Evolutionary conservation across 2,329 filamentous ascomycete species (phyloP).

Genomic region (Xylaria sp.): DNA sequence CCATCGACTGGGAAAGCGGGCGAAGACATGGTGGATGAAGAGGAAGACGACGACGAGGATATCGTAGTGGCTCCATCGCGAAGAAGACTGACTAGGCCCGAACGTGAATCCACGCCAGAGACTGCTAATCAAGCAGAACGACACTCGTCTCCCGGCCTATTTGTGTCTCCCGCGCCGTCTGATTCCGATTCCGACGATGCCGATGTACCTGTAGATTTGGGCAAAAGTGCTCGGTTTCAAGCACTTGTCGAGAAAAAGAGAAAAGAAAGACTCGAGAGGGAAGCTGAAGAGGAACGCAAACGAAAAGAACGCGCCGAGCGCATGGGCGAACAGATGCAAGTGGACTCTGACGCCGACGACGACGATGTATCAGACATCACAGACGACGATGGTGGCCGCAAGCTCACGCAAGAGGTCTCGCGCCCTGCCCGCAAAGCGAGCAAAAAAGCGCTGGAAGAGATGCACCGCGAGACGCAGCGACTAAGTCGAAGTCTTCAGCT

Average conservation of each 20-base stretch:
- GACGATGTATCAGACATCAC: slow-evolving; percentile 53
- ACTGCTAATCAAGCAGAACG: slow-evolving; percentile 28
- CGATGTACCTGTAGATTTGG: slow-evolving; percentile 39
- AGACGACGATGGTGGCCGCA: slow-evolving; percentile 58
- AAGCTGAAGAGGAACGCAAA: slow-evolving; percentile 52
- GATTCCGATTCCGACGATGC: slow-evolving; percentile 39
- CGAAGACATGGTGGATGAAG: not conserved
- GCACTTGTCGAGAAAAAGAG: slow-evolving; percentile 70
- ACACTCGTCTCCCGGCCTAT: slow-evolving; percentile 47
- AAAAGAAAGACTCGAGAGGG: slow-evolving; percentile 61
- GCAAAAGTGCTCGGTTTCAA: slow-evolving; percentile 57
- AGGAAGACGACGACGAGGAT: slow-evolving; percentile 28
- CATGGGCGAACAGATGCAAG: slow-evolving; percentile 36
- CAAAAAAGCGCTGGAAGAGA: slow-evolving; percentile 91
- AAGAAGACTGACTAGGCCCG: slow-evolving; percentile 24
- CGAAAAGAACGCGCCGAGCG: slow-evolving; percentile 40
- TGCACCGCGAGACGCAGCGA: slow-evolving; percentile 90
- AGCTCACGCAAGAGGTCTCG: slow-evolving; percentile 60
- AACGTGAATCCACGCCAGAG: slow-evolving; percentile 28
- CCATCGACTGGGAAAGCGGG: not conserved
- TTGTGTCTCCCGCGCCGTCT: slow-evolving; percentile 46
- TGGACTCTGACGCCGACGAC: slow-evolving; percentile 45
- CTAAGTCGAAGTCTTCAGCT: slow-evolving; percentile 87
- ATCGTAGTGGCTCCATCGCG: slow-evolving; percentile 22
- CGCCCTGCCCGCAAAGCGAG: slow-evolving; percentile 78